Base-by-base conservation (phyloP, 2,329 filamentous ascomycete genomes). In the Xylaria sp. region DNA sequence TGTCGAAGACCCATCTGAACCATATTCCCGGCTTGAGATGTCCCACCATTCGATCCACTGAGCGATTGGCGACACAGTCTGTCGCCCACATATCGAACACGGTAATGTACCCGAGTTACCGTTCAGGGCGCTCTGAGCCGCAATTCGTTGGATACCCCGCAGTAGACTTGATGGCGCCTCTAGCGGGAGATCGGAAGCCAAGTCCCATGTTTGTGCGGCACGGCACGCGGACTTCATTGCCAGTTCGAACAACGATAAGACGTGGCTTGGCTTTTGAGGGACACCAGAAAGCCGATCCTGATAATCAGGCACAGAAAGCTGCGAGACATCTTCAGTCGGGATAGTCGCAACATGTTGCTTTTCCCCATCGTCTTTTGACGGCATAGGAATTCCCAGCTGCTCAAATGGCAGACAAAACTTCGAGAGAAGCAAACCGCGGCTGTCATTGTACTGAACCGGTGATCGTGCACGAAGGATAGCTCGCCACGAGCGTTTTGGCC, bases 1-100 rank as follows among this genome's bases (percentile, higher is more conserved):
- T 42, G 13, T 13, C 8, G 11, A 48, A 19, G 3, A 10, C 16
- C n/a, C 16, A 16, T 4, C n/a, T 39, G 34, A 16, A 23, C 34
- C 35, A 6, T 19, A 13, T 34, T 55, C 9, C n/a, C 19, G 44
- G 42, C 58, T 54, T 34, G 60, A 61, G 37, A 79, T 66, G 59
- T 80, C 76, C 70, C 81, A 83, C 81, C 85, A 88, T 67, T 88
- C 85, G 6, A 88, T 72, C 85, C 85, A 88, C 66, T 84, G 78
- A 0, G 80, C 75, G 2, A 78, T 71, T 2, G 84, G 80, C 19
- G 81, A 73, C 5, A 84, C 73, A 3, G 82, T 77, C 7, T 69
- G 68, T 34, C 78, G 76, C 23, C 71, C 65, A 66, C 85, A 88
- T 0, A 77, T 73, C 1, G 81, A 80, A 65, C 85, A 88, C 1